Conservation (phyloP, 495 filamentous ascomycete genomes). For the Aspergillus nanangensis region DNA sequence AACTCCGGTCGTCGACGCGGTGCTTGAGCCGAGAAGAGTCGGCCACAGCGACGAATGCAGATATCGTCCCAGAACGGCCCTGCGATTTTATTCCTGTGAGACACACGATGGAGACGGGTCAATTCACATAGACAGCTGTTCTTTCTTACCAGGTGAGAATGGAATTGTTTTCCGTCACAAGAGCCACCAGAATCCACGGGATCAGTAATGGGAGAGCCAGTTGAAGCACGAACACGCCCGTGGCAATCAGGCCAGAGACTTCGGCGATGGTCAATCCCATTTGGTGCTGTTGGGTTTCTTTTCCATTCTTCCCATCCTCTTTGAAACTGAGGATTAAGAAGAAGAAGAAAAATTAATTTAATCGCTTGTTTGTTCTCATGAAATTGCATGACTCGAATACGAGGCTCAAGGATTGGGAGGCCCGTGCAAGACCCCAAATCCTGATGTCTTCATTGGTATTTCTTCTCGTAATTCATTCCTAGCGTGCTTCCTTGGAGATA, state of each 20-base stretch:
- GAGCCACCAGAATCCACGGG: slow-evolving; percentile 5
- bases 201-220: slow-evolving; percentile 6
- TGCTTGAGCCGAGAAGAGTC: slow-evolving; percentile 16
- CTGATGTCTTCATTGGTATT: no score
- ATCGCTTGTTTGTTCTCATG: no score
- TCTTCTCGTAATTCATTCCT: no score
- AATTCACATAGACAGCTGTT: neutral
- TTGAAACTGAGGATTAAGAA: no score
- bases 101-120: neutral
- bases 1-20: slow-evolving; percentile 11
- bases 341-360: neutral
- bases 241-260: slow-evolving; percentile 13
- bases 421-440: no score
- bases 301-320: no score
- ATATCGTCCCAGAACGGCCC: slow-evolving; percentile 14
- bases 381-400: no score
- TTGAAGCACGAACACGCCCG: slow-evolving; percentile 7
- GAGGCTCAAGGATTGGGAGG: no score
- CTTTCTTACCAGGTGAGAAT: slow-evolving; percentile 4
- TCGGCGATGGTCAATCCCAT: slow-evolving; percentile 10
- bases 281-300: neutral
- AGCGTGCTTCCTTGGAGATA: no score
- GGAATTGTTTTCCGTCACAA: slow-evolving; percentile 5
- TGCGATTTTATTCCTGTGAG: neutral
- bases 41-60: slow-evolving; percentile 26